Evolutionary conservation across 2,329 filamentous ascomycete species (phyloP).

Genomic region (Alternaria sp.): DNA sequence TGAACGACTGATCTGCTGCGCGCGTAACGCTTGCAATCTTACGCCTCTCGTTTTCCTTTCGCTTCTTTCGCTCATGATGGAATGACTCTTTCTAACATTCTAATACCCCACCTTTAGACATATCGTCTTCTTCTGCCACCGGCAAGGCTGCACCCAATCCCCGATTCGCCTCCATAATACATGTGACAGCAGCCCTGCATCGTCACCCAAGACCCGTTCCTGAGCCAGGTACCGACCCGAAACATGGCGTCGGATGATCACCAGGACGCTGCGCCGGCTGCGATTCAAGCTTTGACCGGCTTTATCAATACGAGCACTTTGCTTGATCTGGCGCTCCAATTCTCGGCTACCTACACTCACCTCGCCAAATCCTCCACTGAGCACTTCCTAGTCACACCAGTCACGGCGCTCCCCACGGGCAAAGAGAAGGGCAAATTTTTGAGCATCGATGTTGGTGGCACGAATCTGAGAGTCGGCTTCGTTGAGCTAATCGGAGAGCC

Average conservation of each 20-base stretch:
- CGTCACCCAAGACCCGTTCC: neutral
- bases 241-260: constrained; percentile 24
- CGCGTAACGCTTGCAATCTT: constrained; percentile 2
- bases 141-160: neutral
- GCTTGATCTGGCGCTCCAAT: constrained; percentile 43
- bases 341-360: constrained; percentile 44
- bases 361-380: constrained; percentile 46
- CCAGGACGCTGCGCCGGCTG: constrained; percentile 15
- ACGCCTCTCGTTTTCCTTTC: neutral
- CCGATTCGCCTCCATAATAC: neutral
- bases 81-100: constrained; percentile 5
- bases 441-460: constrained; percentile 64
- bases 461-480: constrained; percentile 72
- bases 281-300: constrained; percentile 40
- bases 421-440: constrained; percentile 68
- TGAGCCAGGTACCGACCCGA: constrained; percentile 6
- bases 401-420: constrained; percentile 56
- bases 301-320: constrained; percentile 41
- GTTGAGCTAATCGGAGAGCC: constrained; percentile 64
- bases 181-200: constrained; percentile 12
- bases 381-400: constrained; percentile 50
- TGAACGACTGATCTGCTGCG: constrained; percentile 3
- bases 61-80: constrained; percentile 3
- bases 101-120: constrained; percentile 2
- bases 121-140: neutral